Evolutionary conservation across 139 green algal genomes (phyloP), one percentile per base, ranked within the genome.

Genomic region (Medakamo hakoo): DNA sequence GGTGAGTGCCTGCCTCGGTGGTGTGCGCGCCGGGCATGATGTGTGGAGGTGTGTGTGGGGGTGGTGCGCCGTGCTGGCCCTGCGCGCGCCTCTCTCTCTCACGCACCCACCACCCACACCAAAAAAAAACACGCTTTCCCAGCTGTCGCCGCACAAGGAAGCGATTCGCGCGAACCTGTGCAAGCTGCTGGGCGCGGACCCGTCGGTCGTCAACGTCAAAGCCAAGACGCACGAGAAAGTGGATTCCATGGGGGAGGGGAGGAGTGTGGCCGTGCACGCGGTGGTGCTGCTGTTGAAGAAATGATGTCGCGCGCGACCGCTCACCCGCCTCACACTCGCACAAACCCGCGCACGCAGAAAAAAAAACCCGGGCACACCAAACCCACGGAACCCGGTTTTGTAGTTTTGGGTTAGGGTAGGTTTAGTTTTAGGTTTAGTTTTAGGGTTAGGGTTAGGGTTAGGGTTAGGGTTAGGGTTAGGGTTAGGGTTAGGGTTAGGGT

Each of bases 191-290:
- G 78, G 78, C 27, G 77, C 81, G 19, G 75, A 94, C 64, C 78
- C 82, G 5, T 81, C 72, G 3, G 75, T 82, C 9, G 80, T 94
- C 58, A 96, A 96, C 30, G 77, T 86, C 25, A 77, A 97, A 81
- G 93, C 93, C 58, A 97, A 97, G 76, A 99, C 93, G 23, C 93
- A 98, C 74, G 93, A 99, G 70, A 98, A 98, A 76, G 93, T 99
- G 28, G 93, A 99, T 79, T 91, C 77, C 66, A 78, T 99, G 26
- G 93, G 93, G 0, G 93, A 99, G 79, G 93, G 96, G 79, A 77
- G 93, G 27, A 90, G 79, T 73, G 94, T 99, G 52, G 91, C 78
- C 0, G 95, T 86, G 76, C 86, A 99, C 62, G 85, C 88, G 3
- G 93, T 99, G 0, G 80, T 94, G 27, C 83, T 98, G 80, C 76